Evolutionary conservation across 2,329 filamentous ascomycete species (phyloP), one percentile per base, ranked within the genome.

Genomic region (Claviceps capensis): DNA sequence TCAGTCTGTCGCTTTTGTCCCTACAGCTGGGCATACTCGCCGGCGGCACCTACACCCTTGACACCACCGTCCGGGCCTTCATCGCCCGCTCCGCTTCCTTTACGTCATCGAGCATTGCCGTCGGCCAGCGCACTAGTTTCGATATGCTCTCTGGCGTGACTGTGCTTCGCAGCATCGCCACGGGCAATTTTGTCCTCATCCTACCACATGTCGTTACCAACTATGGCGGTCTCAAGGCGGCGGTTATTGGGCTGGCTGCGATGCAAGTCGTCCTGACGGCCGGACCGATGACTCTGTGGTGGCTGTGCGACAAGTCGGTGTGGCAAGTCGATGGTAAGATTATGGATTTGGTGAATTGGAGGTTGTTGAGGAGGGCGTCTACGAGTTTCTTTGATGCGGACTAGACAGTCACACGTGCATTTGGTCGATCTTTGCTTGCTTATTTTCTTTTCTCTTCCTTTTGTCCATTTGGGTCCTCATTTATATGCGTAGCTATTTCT

Each of bases 1-100:
- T 60, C 37, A 65, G 66, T 47, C 67, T 75, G 45, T 66, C 72
- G 0, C 66, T 70, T 3, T 53, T 74, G 2, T 72, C 71, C 13
- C 63, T 77, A 41, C 63, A 74, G 3, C 66, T 78, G 0, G 75
- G 70, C 8, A 63, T 77, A 8, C 61, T 77, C 0, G 73, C 73
- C 0, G 68, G 67, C 0, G 74, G 72, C 19, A 62, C 63, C 0
- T 60, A 67, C 26, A 57, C 65, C 2, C 62, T 77, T 5, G 69
- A 74, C 50, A 64, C 66, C 2, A 67, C 70, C 0, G 64, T 67
- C 2, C 61, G 64, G 3, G 72, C 74, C 1, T 59, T 73, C 26
- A 65, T 78, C 45, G 65, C 66, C 26, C 66, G 69, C n/a, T 76
- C 73, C 36, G 71, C 74, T 7, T 69, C 70, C 46, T 77, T 74